phyloP scores from a whole-genome alignment of 768 basidiomycete genomes.

The Pleurotus platypus region DNA sequence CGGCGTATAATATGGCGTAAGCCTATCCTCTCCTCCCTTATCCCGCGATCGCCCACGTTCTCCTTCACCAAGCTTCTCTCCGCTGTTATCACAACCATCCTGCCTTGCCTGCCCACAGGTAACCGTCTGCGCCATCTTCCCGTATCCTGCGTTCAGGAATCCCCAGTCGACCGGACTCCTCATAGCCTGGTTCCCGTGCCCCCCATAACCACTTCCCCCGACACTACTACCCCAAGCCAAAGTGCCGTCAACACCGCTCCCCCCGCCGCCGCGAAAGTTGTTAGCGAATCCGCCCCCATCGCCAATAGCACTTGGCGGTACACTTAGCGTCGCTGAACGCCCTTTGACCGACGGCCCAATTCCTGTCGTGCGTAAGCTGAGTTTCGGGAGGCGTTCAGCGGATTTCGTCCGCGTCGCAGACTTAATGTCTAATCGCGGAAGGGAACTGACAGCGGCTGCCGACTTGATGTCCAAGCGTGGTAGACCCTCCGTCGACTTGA shows the following conservation, averaged over 20 bases:
- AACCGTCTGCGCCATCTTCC: conserved; percentile 3
- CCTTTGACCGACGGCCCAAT: neutral
- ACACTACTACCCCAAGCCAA: conserved; percentile 2
- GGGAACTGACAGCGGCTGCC: neutral
- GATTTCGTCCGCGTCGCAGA: conserved; percentile 4
- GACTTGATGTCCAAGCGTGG: conserved; percentile 1
- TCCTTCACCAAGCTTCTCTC: neutral
- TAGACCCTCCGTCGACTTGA: neutral
- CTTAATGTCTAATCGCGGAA: conserved; percentile 1
- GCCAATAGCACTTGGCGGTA: conserved; percentile 4
- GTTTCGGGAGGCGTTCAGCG: neutral
- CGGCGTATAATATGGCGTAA: conserved; percentile 50
- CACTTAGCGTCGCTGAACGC: conserved; percentile 3
- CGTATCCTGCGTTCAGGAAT: conserved; percentile 1
- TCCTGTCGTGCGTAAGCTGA: conserved; percentile 1
- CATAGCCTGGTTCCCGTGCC: neutral
- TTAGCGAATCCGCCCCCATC: conserved; percentile 4
- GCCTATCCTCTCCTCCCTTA: conserved; percentile 26
- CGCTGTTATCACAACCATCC: neutral
- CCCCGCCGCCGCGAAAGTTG: neutral
- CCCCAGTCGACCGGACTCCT: conserved; percentile 6
- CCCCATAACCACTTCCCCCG: neutral
- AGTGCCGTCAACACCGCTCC: neutral
- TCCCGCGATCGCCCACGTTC: neutral
- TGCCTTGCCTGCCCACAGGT: neutral